A percentile compares a stretch with the other conserved stretches of the same genome.
phyloP scores from a whole-genome alignment of 495 filamentous ascomycete species.

The Sabuloglossum arenarium region DNA sequence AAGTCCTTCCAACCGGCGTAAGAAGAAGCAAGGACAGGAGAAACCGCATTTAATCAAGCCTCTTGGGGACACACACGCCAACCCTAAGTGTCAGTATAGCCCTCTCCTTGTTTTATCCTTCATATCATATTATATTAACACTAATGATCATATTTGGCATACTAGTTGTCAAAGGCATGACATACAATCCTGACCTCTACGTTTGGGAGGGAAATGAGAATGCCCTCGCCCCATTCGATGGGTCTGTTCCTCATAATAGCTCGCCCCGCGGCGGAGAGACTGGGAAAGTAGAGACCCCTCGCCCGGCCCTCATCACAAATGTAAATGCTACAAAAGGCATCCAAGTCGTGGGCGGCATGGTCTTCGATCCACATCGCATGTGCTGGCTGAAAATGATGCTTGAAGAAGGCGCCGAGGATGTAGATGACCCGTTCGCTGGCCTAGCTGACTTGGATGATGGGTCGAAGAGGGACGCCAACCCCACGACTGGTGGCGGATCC shows the following conservation, averaged over 20 bases:
- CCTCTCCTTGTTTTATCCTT: background rate
- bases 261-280: constrained; percentile 15
- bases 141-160: background rate
- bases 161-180: constrained; percentile 78
- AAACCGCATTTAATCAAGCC: constrained; percentile 55
- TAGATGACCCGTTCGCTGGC: constrained; percentile 57
- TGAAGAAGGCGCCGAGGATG: constrained; percentile 24
- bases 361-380: constrained; percentile 93
- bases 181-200: constrained; percentile 65
- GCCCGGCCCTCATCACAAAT: constrained; percentile 86
- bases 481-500: constrained; percentile 5
- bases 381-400: constrained; percentile 59
- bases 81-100: constrained; percentile 40
- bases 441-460: constrained; percentile 43
- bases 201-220: constrained; percentile 96
- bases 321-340: constrained; percentile 52
- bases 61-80: constrained; percentile 36
- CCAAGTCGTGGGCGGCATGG: constrained; percentile 85
- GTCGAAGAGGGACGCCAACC: background rate
- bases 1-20: constrained; percentile 5
- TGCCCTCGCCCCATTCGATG: constrained; percentile 52
- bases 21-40: constrained; percentile 32
- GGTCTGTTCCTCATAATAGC: constrained; percentile 10
- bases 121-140: background rate
- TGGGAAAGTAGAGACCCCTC: constrained; percentile 38